phyloP scores from a whole-genome alignment of 768 basidiomycete genomes.

The Russula vinacea region DNA sequence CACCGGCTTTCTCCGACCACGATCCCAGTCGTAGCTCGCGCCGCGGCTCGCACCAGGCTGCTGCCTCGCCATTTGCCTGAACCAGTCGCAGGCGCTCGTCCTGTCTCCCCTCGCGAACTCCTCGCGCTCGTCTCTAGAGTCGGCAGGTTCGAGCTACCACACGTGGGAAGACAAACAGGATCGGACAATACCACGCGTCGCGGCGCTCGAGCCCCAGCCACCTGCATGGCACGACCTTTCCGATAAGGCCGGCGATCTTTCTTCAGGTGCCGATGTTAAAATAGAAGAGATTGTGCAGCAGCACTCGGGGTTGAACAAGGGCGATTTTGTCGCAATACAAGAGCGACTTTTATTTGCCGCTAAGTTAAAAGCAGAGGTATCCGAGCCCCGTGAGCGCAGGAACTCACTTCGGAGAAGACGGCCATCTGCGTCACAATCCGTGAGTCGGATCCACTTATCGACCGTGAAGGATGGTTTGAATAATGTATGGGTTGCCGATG shows the following conservation, averaged over 20 bases:
- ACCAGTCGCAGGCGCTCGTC: conserved; percentile 51
- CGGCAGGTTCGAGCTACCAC: conserved; percentile 82
- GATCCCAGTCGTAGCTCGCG: conserved; percentile 30
- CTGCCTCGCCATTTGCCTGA: conserved; percentile 52
- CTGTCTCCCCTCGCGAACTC: conserved; percentile 70
- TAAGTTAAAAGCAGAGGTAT: conserved; percentile 51
- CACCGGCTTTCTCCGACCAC: conserved; percentile 48
- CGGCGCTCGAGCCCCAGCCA: conserved; percentile 47
- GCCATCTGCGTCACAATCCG: conserved; percentile 81
- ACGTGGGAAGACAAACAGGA: conserved; percentile 66
- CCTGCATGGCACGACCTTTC: conserved; percentile 64
- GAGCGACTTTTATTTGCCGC: conserved; percentile 69
- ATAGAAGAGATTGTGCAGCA: conserved; percentile 64
- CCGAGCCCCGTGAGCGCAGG: conserved; percentile 58
- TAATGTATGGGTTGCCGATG: conserved; percentile 52
- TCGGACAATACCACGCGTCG: conserved; percentile 52
- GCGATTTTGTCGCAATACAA: conserved; percentile 70
- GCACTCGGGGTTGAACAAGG: conserved; percentile 64
- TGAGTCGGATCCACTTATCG: conserved; percentile 31
- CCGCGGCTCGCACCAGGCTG: conserved; percentile 23
- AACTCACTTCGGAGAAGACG: conserved; percentile 72
- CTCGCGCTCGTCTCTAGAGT: conserved; percentile 76
- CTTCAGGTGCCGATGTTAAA: conserved; percentile 50
- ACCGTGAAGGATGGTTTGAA: conserved; percentile 1
- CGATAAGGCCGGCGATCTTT: conserved; percentile 43